Evolutionary conservation across 306 rosid species (phyloP).

Genomic region (Quercus robur): DNA sequence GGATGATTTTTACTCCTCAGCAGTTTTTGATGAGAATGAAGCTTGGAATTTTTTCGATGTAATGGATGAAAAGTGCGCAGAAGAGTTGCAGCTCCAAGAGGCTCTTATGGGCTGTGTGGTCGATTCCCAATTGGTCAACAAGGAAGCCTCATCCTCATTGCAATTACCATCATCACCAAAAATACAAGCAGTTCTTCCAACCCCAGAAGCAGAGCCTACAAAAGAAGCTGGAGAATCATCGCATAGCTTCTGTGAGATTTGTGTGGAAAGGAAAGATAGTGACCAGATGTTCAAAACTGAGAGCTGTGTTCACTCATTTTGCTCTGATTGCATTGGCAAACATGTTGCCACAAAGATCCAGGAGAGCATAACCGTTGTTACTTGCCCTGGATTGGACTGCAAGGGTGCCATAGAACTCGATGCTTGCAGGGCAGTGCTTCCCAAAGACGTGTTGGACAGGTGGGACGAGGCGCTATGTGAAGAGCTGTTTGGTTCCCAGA

Average conservation of each 20-base stretch:
- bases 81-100: conserved; percentile 52
- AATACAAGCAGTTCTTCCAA: neutral
- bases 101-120: conserved; percentile 26
- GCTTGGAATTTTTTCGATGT: neutral
- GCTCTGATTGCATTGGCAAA: conserved; percentile 43
- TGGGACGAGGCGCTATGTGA: conserved; percentile 50
- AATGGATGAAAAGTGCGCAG: conserved; percentile 35
- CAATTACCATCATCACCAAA: neutral
- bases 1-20: conserved; percentile 39
- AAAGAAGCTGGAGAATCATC: conserved; percentile 13
- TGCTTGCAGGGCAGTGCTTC: conserved; percentile 35
- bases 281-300: conserved; percentile 34
- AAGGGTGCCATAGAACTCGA: conserved; percentile 33
- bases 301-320: conserved; percentile 46
- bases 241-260: conserved; percentile 41
- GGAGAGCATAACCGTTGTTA: conserved; percentile 31
- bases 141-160: neutral
- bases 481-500: conserved; percentile 22
- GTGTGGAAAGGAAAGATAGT: conserved; percentile 22
- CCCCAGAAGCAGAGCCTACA: neutral
- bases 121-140: neutral
- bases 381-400: conserved; percentile 56
- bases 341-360: conserved; percentile 52
- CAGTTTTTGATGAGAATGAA: conserved; percentile 15
- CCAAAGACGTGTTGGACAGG: conserved; percentile 30